phyloP scores from a whole-genome alignment of 371 early-diverging fungal genomes.

The Saksenaea oblongispora region DNA sequence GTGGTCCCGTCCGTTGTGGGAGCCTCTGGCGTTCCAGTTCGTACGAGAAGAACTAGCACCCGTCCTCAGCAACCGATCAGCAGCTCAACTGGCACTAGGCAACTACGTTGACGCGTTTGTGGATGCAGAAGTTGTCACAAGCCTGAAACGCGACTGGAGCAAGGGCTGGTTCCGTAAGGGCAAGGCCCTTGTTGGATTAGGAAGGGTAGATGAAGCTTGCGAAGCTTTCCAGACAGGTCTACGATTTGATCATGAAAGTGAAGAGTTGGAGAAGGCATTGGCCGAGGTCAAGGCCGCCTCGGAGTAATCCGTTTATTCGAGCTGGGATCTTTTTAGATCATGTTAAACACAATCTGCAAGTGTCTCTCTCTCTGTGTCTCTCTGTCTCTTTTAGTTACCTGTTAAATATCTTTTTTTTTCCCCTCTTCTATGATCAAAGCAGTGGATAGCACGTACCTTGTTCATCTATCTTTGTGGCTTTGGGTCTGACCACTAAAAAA shows the following conservation, averaged over 20 bases:
- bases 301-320: neutral
- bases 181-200: conserved; percentile 68
- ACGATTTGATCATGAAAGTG: conserved; percentile 69
- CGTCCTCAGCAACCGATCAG: conserved; percentile 72
- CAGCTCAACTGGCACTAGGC: conserved; percentile 66
- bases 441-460: too few species aligned
- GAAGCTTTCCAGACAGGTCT: conserved; percentile 69
- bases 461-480: too few species aligned
- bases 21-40: conserved; percentile 61
- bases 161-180: conserved; percentile 85
- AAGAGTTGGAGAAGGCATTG: conserved; percentile 57
- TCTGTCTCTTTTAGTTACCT: too few species aligned
- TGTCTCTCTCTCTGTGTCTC: too few species aligned
- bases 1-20: conserved; percentile 79
- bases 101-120: conserved; percentile 75
- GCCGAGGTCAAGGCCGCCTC: conserved; percentile 19
- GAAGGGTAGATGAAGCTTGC: conserved; percentile 65
- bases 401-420: too few species aligned
- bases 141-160: conserved; percentile 74
- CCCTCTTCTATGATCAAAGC: too few species aligned
- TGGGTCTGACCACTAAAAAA: too few species aligned
- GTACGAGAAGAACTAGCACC: conserved; percentile 73
- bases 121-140: conserved; percentile 76
- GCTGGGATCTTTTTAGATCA: too few species aligned
- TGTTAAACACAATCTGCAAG: too few species aligned